Evolutionary conservation across 164 flowering plant genomes (phyloP), one percentile per base, ranked within the genome.

Genomic region (Warburgia ugandensis): DNA sequence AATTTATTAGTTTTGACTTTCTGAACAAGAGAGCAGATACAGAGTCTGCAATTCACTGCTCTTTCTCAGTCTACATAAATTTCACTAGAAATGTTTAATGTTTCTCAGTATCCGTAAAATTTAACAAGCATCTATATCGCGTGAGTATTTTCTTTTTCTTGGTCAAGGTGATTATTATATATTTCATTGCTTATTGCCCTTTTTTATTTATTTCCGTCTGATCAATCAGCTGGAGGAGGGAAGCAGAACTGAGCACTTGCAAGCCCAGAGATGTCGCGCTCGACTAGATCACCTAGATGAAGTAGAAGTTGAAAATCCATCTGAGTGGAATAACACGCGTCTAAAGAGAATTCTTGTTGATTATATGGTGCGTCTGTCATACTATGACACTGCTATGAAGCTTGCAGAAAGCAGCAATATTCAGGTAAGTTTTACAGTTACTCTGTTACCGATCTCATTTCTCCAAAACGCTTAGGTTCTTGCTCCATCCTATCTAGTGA

Each of bases 341-440:
- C 42, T 86, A 70, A 86, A 81, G 48, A 60, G 99, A 50, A 75
- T 89, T 59, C 84, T 94, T 51, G 92, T 94, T 54, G 99, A 94
- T 55, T 88, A 94, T 63, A 89, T 94, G 99, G 63, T 94, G 77
- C 77, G 96, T 6, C 74, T 82, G 87, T 94, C 94, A 0, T 89
- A 94, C 49, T 84, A 76, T 55, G 84, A 82, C 21, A 79, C 87
- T 37, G 99, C 97, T 11, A 32, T 44, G 45, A 86, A 77, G 75
- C 84, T 94, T 32, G 81, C 92, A 2, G 87, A 80, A 58, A 66
- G 64, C 59, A 73, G 77, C 70, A 79, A 76, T 64, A 73, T 92
- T 22, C 73, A 68, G 81, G 99, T 84, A 62, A 29, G 23, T 52
- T 22, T 59, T n/a, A n/a, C 12, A n/a, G n/a, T n/a, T n/a, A n/a